Base-by-base conservation (phyloP, 2,329 filamentous ascomycete species). In the Botrytis fabae region DNA sequence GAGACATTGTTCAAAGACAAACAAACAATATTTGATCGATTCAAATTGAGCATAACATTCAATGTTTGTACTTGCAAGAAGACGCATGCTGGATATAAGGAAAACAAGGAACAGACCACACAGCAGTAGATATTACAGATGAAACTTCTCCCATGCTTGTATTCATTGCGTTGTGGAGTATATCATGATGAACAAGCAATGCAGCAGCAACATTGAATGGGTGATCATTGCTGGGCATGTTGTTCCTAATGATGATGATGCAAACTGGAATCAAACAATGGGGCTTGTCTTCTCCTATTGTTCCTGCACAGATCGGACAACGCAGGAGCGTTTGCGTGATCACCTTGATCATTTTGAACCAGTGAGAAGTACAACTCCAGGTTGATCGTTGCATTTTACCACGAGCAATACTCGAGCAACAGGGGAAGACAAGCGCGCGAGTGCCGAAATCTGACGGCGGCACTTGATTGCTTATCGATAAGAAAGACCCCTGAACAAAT, bases 401-500 rank as follows among this genome's bases (percentile, higher is more conserved):
- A 42, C 8, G 2, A 62, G 42, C 8, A 28, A n/a, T 51, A 16
- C 25, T 2, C 4, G 7, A 12, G 16, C 16, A 18, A 18, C 42
- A 9, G 38, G 38, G 60, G n/a, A 42, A 40, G 51, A 54, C n/a
- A 54, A 54, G 51, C 14, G 28, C 51, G 9, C 18, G 51, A 32
- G 9, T 65, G 12, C 62, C 22, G 62, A 64, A 46, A 46, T 8
- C 28, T 46, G 38, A 57, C 64, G 44, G 44, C 35, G 65, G 65
- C 48, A 44, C 35, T 42, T 68, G 35, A 54, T 51, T 66, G 46
- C 64, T 57, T 68, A 69, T 69, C 65, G 48, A 69, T 69, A 69
- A 69, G 65, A 69, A 32, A 2, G 25, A 40, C 48, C 48, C 63
- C 63, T 65, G 48, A 68, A 42, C 35, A 20, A 48, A 22, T 20